These are phyloP conservation scores for grape (Vitis vinifera) DNA, from an alignment of 164 flowering plant species.

Conservation along the genomic window ASM3070453v1 NC_081808.1:1194501-1195000, in stretches of 20 bases:
- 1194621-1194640: neutral
- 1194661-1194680: neutral
- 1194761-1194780: slow-evolving; percentile 97
- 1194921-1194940: neutral
- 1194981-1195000: neutral
- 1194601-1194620: slow-evolving; percentile 1
- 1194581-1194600: neutral
- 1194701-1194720: slow-evolving; percentile 71
- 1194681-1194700: neutral
- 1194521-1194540: slow-evolving; percentile 96
- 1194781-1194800: slow-evolving; percentile 78
- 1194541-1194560: slow-evolving; percentile 68
- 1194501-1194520: slow-evolving; percentile 79
- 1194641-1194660: neutral
- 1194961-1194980: neutral
- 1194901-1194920: slow-evolving; percentile 13
- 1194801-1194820: slow-evolving; percentile 94
- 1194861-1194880: slow-evolving; percentile 78
- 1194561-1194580: slow-evolving; percentile 64
- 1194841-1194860: slow-evolving; percentile 92
- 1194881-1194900: slow-evolving; percentile 77
- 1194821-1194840: slow-evolving; percentile 87
- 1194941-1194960: neutral
- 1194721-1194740: slow-evolving; percentile 62
- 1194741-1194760: slow-evolving; percentile 80